phyloP scores from a whole-genome alignment of 176 grass and related monocot species.

The Ensete ventricosum region DNA sequence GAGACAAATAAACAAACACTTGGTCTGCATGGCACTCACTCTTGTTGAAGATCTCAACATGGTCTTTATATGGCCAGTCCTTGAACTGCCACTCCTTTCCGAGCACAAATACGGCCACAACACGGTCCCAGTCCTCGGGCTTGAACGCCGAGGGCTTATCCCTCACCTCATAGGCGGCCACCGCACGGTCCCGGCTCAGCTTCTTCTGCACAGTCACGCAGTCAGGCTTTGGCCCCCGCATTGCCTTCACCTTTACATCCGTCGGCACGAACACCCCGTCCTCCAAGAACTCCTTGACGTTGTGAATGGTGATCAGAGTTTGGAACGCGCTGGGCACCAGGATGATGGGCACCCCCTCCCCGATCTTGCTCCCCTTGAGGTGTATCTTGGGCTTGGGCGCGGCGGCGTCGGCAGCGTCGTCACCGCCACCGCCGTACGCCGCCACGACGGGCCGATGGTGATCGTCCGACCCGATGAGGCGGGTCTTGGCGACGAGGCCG shows the following conservation, averaged over 20 bases:
- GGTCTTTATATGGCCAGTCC: conserved; percentile 97
- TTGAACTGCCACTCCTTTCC: conserved; percentile 99
- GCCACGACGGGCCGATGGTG: conserved; percentile 14
- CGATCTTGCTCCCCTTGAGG: conserved; percentile 31
- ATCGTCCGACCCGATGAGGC: conserved; percentile 25
- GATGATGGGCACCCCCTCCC: conserved; percentile 77
- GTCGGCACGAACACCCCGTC: conserved; percentile 75
- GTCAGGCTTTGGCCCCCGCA: conserved; percentile 64
- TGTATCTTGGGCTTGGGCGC: conserved; percentile 33
- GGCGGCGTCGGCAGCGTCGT: conserved; percentile 22
- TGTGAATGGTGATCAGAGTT: conserved; percentile 89
- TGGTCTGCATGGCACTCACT: conserved; percentile 23
- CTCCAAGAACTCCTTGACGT: conserved; percentile 86
- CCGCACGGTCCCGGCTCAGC: conserved; percentile 44
- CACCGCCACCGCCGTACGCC: conserved; percentile 19
- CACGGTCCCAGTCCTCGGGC: conserved; percentile 70
- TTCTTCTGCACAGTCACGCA: conserved; percentile 90
- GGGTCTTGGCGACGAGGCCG: conserved; percentile 27
- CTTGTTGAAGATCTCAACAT: conserved; percentile 96
- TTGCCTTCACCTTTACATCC: conserved; percentile 71
- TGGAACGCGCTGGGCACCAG: conserved; percentile 89
- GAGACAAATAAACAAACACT: neutral
- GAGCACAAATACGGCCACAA: conserved; percentile 78
- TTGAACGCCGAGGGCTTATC: conserved; percentile 75
- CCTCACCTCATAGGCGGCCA: conserved; percentile 63